These are phyloP conservation scores for Colletotrichum noveboracense DNA, from an alignment of 2,329 filamentous ascomycete species.

Conservation along the genomic window DNA sequence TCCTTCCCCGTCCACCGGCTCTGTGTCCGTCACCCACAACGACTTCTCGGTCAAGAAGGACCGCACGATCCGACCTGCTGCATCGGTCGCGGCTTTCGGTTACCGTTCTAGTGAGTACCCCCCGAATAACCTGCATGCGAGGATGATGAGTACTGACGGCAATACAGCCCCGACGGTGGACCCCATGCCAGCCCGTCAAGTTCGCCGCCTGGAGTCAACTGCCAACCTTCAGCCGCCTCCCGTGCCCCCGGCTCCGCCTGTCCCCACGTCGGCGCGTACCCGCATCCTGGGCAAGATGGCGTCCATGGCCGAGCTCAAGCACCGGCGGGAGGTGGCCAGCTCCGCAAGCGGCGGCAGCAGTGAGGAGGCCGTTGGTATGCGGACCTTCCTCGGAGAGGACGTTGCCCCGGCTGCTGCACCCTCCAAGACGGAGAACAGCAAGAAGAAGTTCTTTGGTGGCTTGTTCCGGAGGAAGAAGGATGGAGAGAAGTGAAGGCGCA, in stretches of 20 bases:
- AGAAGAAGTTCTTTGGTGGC: slow-evolving; percentile 8
- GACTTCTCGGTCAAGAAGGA: slow-evolving; percentile 15
- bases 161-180: neutral
- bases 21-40: neutral
- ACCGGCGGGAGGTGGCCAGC: neutral
- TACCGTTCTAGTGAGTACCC: neutral
- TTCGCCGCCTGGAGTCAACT: neutral
- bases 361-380: slow-evolving; percentile 3
- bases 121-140: neutral
- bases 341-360: neutral
- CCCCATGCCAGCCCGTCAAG: neutral
- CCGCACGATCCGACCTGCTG: neutral
- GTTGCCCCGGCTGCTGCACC: neutral
- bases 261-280: neutral
- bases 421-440: neutral
- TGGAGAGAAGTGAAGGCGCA: neutral
- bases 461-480: slow-evolving; percentile 10
- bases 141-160: neutral
- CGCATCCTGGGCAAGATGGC: slow-evolving; percentile 1
- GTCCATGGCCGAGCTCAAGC: slow-evolving; percentile 15
- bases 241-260: neutral
- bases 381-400: slow-evolving; percentile 9
- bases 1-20: neutral
- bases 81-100: neutral
- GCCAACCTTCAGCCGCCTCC: neutral